Evolutionary conservation across 192 early-diverging fungal genomes (phyloP), one percentile per base, ranked within the genome.

Genomic region (Obelidium mucronatum): DNA sequence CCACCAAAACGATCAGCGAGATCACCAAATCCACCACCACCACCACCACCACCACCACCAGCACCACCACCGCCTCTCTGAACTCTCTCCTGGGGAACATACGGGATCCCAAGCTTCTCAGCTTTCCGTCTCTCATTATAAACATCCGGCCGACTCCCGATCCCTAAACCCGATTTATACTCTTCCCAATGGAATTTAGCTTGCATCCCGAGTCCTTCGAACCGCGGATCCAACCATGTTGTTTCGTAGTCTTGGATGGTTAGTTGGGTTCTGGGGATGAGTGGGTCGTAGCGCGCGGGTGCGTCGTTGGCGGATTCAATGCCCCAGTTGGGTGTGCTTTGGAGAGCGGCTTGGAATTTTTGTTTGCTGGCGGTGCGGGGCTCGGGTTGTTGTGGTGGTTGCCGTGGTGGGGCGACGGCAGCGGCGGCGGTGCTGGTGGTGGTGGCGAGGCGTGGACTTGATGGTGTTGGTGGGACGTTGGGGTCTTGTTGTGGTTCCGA

Each of bases 341-440:
- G 17, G 6, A 44, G 17, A 17, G 42, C 42, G 17, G 42, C 5
- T 17, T 44, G 42, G 42, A 44, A 44, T 17, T 44, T 44, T 44
- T 44, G 42, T 44, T 44, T 44, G 42, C 64, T 79, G 19, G 2
- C 52, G 19, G 52, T 72, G 70, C 63, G 6, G 60, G 36, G 19
- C 15, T 6, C 0, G 70, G 65, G 44, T 17, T 56, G 28, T 22
- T 3, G 19, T 34, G 36, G 66, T 33, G 53, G 59, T 31, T 76
- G n/a, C n/a, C n/a, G n/a, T n/a, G n/a, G n/a, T n/a, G n/a, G n/a
- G n/a, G n/a, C n/a, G n/a, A n/a, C n/a, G n/a, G n/a, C n/a, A n/a
- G n/a, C n/a, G n/a, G n/a, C n/a, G n/a, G n/a, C n/a, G n/a, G n/a
- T n/a, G n/a, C n/a, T n/a, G n/a, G n/a, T n/a, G n/a, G n/a, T n/a